phyloP scores from a whole-genome alignment of 345 rosid species.

The Gossypium bickii region DNA sequence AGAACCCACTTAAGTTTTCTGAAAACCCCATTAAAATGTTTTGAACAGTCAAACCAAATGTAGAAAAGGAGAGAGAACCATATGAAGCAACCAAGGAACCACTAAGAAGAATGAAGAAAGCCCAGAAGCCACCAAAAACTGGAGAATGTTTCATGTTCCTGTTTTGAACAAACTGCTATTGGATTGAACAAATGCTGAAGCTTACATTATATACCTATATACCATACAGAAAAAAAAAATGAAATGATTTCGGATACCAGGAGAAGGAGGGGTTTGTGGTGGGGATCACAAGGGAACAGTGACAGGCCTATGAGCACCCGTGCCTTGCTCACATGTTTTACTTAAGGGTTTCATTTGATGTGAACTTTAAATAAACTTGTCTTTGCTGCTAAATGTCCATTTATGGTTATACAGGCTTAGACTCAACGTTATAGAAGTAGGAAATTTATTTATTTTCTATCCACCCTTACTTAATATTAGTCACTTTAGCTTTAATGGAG shows the following conservation, averaged over 20 bases:
- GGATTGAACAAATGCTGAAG: not conserved
- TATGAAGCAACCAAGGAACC: constrained; percentile 31
- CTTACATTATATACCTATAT: not conserved
- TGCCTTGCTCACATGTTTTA: constrained; percentile 32
- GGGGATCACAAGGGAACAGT: constrained; percentile 35
- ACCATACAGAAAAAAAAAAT: not conserved
- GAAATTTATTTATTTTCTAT: not conserved
- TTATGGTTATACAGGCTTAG: constrained; percentile 1
- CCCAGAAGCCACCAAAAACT: constrained; percentile 16
- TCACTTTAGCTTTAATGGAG: constrained; percentile 12
- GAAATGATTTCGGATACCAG: not conserved
- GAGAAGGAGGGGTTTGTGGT: not conserved
- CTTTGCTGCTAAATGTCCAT: constrained; percentile 1
- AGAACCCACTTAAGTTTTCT: not conserved
- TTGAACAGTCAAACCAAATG: not conserved
- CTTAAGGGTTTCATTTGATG: constrained; percentile 20
- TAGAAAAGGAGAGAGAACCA: constrained; percentile 31
- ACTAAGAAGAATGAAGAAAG: constrained; percentile 24
- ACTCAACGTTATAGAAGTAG: constrained; percentile 3
- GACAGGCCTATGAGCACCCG: not conserved
- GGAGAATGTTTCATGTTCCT: constrained; percentile 23
- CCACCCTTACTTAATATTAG: constrained; percentile 7
- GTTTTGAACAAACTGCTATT: not conserved
- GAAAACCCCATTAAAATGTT: not conserved
- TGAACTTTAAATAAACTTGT: constrained; percentile 15